Base-by-base conservation (phyloP, 228 moss, liverwort and hornwort genomes). In the Sphagnum magellanicum region DNA sequence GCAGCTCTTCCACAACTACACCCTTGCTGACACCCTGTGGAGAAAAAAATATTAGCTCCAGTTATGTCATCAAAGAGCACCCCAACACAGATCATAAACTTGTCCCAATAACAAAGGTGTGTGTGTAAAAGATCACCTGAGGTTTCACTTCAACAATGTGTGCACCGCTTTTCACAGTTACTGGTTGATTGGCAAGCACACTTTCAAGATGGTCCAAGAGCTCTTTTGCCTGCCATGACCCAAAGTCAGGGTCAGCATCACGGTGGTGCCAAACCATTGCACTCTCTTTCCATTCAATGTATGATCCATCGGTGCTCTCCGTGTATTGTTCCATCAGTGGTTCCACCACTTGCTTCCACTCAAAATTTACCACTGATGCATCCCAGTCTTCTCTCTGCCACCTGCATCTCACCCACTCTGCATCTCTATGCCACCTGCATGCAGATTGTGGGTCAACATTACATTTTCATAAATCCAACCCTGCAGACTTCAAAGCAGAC, bases 191-290 rank as follows among this genome's bases (percentile, higher is more conserved):
- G 12, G 88, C 89, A 75, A 96, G 64, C 32, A 96, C 96, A 81
- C 92, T 92, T 79, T 96, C 96, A 49, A 96, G 81, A 74, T 96
- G 92, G 75, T 92, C 86, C 84, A 93, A 79, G 63, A 96, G 66
- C 72, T 96, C 96, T 76, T 92, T 96, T 6, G 96, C 96, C 71
- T 96, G 96, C 96, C 96, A 96, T 67, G 96, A 83, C 66, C 96
- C 96, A 72, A 96, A 96, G 67, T 96, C 96, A 52, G 91, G 92
- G 70, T 96, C 96, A 65, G 96, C 96, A 74, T 84, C 83, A 65
- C 84, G 79, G 78, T 90, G 88, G 63, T 92, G 96, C 96, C 96
- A 96, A 32, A 96, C 96, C 63, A 96, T 77, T 10, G 96, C 96
- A 83, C 96, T 96, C 72, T 96, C 96, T 74, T 96, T 96, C 7